Evolutionary conservation across 805 yeast genomes (phyloP), one percentile per base, ranked within the genome.

Genomic region (Candida suzukii): DNA sequence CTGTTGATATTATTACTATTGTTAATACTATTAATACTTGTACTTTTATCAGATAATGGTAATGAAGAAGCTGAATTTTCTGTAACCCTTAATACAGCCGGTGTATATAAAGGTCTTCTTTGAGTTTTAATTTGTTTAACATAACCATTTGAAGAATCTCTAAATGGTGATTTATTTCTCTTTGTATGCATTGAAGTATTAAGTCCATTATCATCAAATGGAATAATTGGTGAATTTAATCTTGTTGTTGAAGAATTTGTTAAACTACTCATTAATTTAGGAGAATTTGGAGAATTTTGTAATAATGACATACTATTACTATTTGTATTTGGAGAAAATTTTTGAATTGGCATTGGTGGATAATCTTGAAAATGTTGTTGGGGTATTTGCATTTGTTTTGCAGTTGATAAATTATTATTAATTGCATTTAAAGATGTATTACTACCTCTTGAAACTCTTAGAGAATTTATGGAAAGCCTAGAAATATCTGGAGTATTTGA

Each of bases 31-130:
- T n/a, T n/a, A n/a, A n/a, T n/a, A n/a, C n/a, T n/a, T n/a, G n/a
- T n/a, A n/a, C n/a, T n/a, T n/a, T n/a, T n/a, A n/a, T n/a, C n/a
- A n/a, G n/a, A n/a, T n/a, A n/a, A 31, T 7, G 51, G 35, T 7
- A 46, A 34, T 14, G 43, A 28, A 2, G 38, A 24, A 10, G 21
- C 8, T 6, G 24, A 12, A 26, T n/a, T 36, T 4, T 36, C 38
- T 3, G 38, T 36, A 4, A 36, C 41, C 49, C 86, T 73, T 40
- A 90, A 67, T 11, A 90, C 98, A 0, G 96, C 96, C 0, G 98
- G 98, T 0, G 84, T 71, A 54, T 88, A 90, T 67, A 90, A 67
- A 10, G 97, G 96, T 53, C 86, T 83, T 58, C 88, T 76, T 47
- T 88, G 90, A 37, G 82, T 83, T 43, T 79, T 78, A 46, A 88